These are phyloP conservation scores for Saccharomyces hybrid DNA, from an alignment of 1,139 yeast genomes.

Conservation along the genomic window DNA sequence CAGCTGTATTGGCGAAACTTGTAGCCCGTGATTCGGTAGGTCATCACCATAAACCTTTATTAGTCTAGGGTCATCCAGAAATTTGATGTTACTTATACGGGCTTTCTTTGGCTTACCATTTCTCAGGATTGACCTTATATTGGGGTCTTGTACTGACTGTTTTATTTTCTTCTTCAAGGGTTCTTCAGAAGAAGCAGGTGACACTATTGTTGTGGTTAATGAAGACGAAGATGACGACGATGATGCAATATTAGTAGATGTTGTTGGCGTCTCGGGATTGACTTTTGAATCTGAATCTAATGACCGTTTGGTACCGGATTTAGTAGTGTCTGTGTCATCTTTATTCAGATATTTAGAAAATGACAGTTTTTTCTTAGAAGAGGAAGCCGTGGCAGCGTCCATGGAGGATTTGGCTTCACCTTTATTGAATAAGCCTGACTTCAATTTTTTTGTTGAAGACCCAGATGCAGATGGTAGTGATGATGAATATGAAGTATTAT, in stretches of 20 bases:
- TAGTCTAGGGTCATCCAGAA: conserved; percentile 22
- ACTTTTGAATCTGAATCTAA: conserved; percentile 4
- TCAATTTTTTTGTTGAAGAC: not conserved
- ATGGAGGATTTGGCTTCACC: not conserved
- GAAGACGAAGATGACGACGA: not conserved
- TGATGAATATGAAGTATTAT: not conserved
- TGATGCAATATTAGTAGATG: not conserved
- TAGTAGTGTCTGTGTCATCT: conserved; percentile 15
- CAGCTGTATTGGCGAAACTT: conserved; percentile 25
- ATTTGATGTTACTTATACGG: conserved; percentile 16
- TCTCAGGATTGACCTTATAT: conserved; percentile 19
- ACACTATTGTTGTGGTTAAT: conserved; percentile 2
- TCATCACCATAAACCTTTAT: conserved; percentile 31
- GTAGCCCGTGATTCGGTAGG: conserved; percentile 25
- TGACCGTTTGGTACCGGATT: conserved; percentile 15
- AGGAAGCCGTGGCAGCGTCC: conserved; percentile 2
- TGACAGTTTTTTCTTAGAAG: conserved; percentile 28
- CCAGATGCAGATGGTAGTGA: not conserved
- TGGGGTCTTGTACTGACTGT: conserved; percentile 2
- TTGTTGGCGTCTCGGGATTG: not conserved
- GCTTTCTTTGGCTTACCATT: conserved; percentile 6
- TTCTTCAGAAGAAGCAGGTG: conserved; percentile 4
- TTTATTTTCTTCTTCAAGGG: conserved; percentile 2
- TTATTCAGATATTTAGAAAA: conserved; percentile 30
- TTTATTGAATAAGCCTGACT: not conserved